Evolutionary conservation across 1,284 basidiomycete species (phyloP).

Genomic region (Malassezia dermatis): DNA sequence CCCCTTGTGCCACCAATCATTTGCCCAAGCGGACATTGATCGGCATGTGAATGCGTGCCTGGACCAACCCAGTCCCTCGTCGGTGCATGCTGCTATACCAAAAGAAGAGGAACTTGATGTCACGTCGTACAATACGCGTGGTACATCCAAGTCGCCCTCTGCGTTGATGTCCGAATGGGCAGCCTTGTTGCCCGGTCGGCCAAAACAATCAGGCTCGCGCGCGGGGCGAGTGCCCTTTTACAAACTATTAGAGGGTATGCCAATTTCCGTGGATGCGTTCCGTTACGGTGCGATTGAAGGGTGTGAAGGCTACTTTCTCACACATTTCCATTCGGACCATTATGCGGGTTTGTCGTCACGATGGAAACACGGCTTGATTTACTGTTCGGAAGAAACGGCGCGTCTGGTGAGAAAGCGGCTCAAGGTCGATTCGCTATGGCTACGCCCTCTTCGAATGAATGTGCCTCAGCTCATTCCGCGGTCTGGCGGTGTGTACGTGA

Average conservation of each 20-base stretch:
- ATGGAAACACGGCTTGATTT: conserved; percentile 85
- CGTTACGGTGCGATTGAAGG: conserved; percentile 79
- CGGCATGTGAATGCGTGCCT: conserved; percentile 3
- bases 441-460: conserved; percentile 74
- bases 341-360: conserved; percentile 52
- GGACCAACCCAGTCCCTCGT: neutral
- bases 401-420: conserved; percentile 83
- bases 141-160: neutral
- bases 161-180: neutral
- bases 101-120: neutral
- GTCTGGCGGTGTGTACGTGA: conserved; percentile 76
- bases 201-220: neutral
- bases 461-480: conserved; percentile 63
- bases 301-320: conserved; percentile 77
- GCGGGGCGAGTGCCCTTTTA: conserved; percentile 29
- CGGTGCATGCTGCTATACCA: neutral
- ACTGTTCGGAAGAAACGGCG: conserved; percentile 75
- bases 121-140: too few species aligned
- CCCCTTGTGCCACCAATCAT: neutral
- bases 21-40: neutral
- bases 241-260: conserved; percentile 79
- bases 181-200: neutral
- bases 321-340: conserved; percentile 51
- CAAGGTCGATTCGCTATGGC: conserved; percentile 73
- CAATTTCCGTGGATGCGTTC: conserved; percentile 90